A percentile compares a stretch with the other conserved stretches of the same genome.
phyloP scores from a whole-genome alignment of 306 rosid species.

The Cicer chorassanicum region DNA sequence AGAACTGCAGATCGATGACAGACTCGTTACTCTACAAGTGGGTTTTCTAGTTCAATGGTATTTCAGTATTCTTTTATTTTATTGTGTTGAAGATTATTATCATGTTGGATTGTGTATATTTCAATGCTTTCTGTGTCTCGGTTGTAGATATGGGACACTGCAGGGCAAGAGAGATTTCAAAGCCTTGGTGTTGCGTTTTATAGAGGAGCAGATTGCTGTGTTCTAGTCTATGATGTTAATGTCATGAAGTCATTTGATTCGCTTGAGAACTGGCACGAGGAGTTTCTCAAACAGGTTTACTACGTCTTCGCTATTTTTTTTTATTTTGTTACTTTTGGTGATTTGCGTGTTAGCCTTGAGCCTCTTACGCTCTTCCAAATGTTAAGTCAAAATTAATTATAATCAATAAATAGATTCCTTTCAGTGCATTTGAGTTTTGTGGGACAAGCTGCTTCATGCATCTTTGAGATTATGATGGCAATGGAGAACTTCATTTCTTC shows the following conservation, averaged over 20 bases:
- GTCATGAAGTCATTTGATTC: conserved; percentile 90
- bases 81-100: background rate
- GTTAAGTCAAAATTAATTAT: background rate
- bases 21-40: conserved; percentile 89
- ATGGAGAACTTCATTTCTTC: background rate
- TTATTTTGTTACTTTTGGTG: conserved; percentile 1
- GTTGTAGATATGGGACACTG: conserved; percentile 93
- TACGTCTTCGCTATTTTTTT: conserved; percentile 22
- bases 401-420: background rate
- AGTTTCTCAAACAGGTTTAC: conserved; percentile 90
- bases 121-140: conserved; percentile 1
- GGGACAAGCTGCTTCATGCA: background rate
- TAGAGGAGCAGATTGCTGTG: conserved; percentile 96
- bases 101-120: background rate
- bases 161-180: conserved; percentile 95
- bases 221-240: conserved; percentile 85
- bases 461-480: background rate
- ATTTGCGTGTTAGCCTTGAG: conserved; percentile 11
- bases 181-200: conserved; percentile 96
- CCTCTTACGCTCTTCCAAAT: conserved; percentile 10
- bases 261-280: conserved; percentile 95
- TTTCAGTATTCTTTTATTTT: conserved; percentile 13
- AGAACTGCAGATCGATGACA: conserved; percentile 91
- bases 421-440: background rate
- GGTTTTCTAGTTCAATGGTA: conserved; percentile 53